Conservation (phyloP, 805 yeast genomes). For the Ogataea saltuana region DNA sequence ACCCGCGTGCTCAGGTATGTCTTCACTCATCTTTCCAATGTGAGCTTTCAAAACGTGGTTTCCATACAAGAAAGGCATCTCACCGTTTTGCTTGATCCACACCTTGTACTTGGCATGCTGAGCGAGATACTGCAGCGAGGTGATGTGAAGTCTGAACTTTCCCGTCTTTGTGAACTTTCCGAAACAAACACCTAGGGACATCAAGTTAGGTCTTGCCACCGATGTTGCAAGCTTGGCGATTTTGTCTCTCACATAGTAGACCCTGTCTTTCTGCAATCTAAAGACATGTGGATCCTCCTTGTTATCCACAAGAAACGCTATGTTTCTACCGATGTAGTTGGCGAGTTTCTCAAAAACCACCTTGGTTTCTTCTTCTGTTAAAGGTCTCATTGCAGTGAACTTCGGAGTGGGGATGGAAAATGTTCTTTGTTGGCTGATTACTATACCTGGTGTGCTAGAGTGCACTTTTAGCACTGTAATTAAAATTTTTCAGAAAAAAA, state of each 20-base stretch:
- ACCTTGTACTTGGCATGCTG: constrained; percentile 89
- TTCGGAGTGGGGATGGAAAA: too few relatives aligned
- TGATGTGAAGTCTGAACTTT: constrained; percentile 90
- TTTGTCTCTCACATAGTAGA: constrained; percentile 83
- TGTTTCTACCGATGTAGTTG: constrained; percentile 94
- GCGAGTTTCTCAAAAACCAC: constrained; percentile 95
- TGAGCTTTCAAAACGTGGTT: constrained; percentile 97
- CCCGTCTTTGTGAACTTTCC: constrained; percentile 98
- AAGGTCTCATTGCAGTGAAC: constrained; percentile 91
- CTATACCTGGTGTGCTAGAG: too few relatives aligned
- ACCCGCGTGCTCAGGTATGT: constrained; percentile 97
- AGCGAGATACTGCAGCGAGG: constrained; percentile 81
- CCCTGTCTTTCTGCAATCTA: constrained; percentile 94
- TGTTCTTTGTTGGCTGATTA: not conserved
- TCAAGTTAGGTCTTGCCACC: constrained; percentile 82
- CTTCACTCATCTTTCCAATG: constrained; percentile 94
- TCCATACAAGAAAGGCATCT: constrained; percentile 97
- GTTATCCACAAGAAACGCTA: constrained; percentile 81
- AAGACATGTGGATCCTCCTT: constrained; percentile 89
- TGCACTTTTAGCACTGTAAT: too few relatives aligned
- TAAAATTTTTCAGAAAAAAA: constrained; percentile 2
- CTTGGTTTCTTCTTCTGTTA: constrained; percentile 96
- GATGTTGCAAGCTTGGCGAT: constrained; percentile 88
- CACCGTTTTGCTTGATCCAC: constrained; percentile 97
- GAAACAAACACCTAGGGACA: constrained; percentile 91